phyloP scores from a whole-genome alignment of 1,139 yeast genomes.

The Candida dubliniensis region DNA sequence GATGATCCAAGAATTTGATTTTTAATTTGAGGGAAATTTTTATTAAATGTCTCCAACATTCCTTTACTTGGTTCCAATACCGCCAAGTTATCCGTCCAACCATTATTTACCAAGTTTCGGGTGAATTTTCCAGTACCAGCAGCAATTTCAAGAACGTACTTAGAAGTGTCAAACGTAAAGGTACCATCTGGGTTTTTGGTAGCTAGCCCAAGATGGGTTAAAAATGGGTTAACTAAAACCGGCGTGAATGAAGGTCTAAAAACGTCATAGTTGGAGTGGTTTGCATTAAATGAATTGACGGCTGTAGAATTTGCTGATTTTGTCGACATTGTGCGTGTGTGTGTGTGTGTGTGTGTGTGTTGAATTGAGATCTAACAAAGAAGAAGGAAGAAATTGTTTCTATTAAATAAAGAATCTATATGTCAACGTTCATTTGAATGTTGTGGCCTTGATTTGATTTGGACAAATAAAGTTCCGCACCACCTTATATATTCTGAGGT shows the following conservation, averaged over 20 bases:
- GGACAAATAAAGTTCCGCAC: too few relatives aligned
- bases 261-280: conserved; percentile 54
- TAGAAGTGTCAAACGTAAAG: conserved; percentile 21
- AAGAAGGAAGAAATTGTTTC: background rate
- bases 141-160: conserved; percentile 53
- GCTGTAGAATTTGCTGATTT: conserved; percentile 31
- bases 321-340: background rate
- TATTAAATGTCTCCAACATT: conserved; percentile 50
- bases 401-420: too few relatives aligned
- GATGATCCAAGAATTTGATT: conserved; percentile 40
- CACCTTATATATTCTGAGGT: too few relatives aligned
- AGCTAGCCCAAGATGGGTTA: conserved; percentile 36
- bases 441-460: too few relatives aligned
- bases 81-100: conserved; percentile 36
- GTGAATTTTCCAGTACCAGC: conserved; percentile 73
- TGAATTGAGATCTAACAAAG: background rate
- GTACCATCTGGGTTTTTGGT: conserved; percentile 7
- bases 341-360: background rate
- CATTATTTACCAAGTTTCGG: conserved; percentile 38
- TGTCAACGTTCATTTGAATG: background rate
- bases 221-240: conserved; percentile 48
- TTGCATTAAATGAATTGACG: conserved; percentile 49
- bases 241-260: conserved; percentile 58
- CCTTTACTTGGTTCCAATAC: conserved; percentile 64
- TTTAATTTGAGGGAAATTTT: conserved; percentile 49